These are phyloP conservation scores for Chrysanthemum lavandulifolium DNA, from an alignment of 129 eudicot species.

Conservation along the genomic window DNA sequence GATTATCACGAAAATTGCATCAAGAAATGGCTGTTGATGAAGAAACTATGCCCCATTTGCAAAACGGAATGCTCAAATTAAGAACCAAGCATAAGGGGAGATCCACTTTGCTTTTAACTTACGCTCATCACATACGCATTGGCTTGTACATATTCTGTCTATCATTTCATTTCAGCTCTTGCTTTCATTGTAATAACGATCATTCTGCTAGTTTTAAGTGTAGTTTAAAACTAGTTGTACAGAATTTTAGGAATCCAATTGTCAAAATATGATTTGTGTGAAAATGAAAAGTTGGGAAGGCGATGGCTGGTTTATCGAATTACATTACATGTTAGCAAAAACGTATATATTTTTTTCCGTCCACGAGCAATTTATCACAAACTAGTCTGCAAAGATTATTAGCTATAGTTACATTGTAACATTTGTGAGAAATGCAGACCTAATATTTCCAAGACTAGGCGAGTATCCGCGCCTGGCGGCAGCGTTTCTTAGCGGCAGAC, in stretches of 20 bases:
- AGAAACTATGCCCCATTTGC: conserved; percentile 66
- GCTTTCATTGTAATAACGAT: neutral
- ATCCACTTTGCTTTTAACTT: neutral
- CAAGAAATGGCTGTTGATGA: conserved; percentile 51
- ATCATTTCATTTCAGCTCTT: neutral
- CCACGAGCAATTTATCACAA: neutral
- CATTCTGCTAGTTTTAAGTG: neutral
- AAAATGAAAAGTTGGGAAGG: neutral
- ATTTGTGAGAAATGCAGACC: neutral
- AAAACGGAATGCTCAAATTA: conserved; percentile 33
- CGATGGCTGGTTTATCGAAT: conserved; percentile 1
- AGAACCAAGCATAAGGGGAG: conserved; percentile 8
- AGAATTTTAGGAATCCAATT: conserved; percentile 7
- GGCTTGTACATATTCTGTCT: conserved; percentile 5
- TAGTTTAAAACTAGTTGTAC: neutral
- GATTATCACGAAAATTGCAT: conserved; percentile 54
- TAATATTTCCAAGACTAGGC: neutral
- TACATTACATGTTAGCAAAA: neutral
- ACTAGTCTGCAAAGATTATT: neutral
- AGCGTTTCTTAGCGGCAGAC: too few relatives aligned
- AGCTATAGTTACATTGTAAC: neutral
- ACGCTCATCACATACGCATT: neutral
- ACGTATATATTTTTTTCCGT: neutral
- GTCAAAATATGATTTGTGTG: conserved; percentile 13
- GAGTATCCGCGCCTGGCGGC: too few relatives aligned